Percentiles rank a stretch among this genome's conserved stretches.
These are phyloP conservation scores for Zygotorulaspora chibaensis DNA, from an alignment of 805 yeast species.

Conservation along the genomic window DNA sequence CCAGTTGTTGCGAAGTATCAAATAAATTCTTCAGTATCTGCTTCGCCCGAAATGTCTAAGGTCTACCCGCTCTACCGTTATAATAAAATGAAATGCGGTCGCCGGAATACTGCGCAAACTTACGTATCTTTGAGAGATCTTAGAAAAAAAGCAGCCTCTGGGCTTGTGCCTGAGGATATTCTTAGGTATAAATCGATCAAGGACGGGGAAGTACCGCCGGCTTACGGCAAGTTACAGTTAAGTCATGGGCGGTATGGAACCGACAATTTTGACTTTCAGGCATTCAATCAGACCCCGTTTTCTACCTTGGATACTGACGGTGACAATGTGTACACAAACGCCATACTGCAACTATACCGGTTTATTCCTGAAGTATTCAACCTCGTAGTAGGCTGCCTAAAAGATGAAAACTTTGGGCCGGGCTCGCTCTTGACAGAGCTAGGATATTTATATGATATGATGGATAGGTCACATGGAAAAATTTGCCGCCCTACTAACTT, in stretches of 20 bases:
- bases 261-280: conserved; percentile 86
- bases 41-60: conserved; percentile 26
- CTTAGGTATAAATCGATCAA: conserved; percentile 29
- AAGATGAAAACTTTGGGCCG: conserved; percentile 46
- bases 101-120: conserved; percentile 45
- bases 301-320: conserved; percentile 90
- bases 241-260: conserved; percentile 88
- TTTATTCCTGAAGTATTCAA: conserved; percentile 73
- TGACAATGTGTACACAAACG: conserved; percentile 72
- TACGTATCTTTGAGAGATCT: conserved; percentile 40
- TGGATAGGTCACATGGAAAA: conserved; percentile 70
- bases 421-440: conserved; percentile 67
- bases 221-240: conserved; percentile 70
- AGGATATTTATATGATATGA: conserved; percentile 90
- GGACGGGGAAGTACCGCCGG: conserved; percentile 54
- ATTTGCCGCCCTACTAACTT: conserved; percentile 83
- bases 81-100: conserved; percentile 53
- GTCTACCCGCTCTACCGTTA: conserved; percentile 45
- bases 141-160: conserved; percentile 21
- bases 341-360: conserved; percentile 74
- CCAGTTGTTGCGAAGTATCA: conserved; percentile 12
- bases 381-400: conserved; percentile 51
- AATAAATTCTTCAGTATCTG: conserved; percentile 1
- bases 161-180: conserved; percentile 20
- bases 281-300: conserved; percentile 66